These are phyloP conservation scores for Cercospora sp. DNA, from an alignment of 2,329 filamentous ascomycete genomes.

Conservation along the genomic window DNA sequence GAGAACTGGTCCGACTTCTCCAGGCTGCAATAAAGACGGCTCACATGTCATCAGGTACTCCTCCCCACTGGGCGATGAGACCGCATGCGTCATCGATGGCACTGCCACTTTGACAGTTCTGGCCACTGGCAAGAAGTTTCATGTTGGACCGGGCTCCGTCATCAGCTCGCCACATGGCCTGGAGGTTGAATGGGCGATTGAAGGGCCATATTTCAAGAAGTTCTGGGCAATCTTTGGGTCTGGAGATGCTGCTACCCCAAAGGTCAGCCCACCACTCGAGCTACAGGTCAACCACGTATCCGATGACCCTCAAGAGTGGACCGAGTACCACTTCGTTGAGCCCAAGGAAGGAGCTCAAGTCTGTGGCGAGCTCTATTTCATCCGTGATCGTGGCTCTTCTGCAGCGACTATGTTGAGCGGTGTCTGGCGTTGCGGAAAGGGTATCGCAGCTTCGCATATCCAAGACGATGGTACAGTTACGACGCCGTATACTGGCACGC, in stretches of 20 bases:
- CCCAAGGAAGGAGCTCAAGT: not conserved
- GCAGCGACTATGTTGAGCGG: not conserved
- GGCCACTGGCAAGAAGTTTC: not conserved
- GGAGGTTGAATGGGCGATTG: not conserved
- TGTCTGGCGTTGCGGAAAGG: not conserved
- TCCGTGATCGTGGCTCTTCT: not conserved
- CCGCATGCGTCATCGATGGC: not conserved
- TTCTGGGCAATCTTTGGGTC: not conserved
- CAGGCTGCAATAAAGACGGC: not conserved
- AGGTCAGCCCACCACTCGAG: not conserved
- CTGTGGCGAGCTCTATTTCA: not conserved
- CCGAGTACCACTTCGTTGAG: not conserved
- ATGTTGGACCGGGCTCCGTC: not conserved
- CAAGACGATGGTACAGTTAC: not conserved
- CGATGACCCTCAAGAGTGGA: not conserved
- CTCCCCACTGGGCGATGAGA: not conserved
- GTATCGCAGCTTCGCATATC: not conserved
- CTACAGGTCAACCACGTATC: not conserved
- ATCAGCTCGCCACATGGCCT: not conserved
- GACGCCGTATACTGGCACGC: not conserved
- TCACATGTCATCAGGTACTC: not conserved
- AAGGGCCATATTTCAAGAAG: not conserved
- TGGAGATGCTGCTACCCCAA: not conserved
- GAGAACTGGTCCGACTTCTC: not conserved
- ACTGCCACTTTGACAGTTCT: not conserved